Base-by-base conservation (phyloP, 768 basidiomycete genomes). In the Boletus subparvulus region DNA sequence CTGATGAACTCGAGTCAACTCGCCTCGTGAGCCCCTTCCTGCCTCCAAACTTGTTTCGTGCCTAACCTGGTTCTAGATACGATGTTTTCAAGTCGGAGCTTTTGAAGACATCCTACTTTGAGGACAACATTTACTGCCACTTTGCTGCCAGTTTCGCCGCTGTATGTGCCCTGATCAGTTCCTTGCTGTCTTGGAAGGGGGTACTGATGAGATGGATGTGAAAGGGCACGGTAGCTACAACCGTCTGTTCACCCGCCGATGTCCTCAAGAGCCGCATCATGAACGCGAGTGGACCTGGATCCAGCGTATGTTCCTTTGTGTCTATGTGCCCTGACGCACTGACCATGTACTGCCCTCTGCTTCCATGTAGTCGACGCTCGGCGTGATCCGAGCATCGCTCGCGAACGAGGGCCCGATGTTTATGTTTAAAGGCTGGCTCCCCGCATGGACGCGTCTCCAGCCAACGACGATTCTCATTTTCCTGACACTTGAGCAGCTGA, bases 1-100 rank as follows among this genome's bases (percentile, higher is more conserved):
- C 71, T 95, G 59, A 94, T 94, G 92, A 95, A 94, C 70, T 90
- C 91, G 47, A 90, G 87, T 74, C 93, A 96, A 70, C 84, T 95
- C 26, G 93, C 92, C 1, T 92, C 92, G 85, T 92, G 69, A 69
- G 89, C 78, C 2, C 21, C 9, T 32, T 3, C 14, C 13, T 44
- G n/a, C n/a, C n/a, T n/a, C 16, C 3, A 3, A 9, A 9, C 0
- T 6, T 28, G 13, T n/a, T 48, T 26, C 6, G 17, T 33, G 19
- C 36, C 26, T 55, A 19, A 65, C 16, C 2, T 19, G 1, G 3
- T 17, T 3, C 4, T 54, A 92, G 88, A 12, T 96, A 96, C 66
- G 94, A 96, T 71, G 92, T 90, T 70, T 93, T 94, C 83, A 96
- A 96, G 72, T 79, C 86, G 4, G 86, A 92, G 65, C 76, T 95